Base-by-base conservation (phyloP, 2,329 filamentous ascomycete species). In the Beauveria pseudobassiana region DNA sequence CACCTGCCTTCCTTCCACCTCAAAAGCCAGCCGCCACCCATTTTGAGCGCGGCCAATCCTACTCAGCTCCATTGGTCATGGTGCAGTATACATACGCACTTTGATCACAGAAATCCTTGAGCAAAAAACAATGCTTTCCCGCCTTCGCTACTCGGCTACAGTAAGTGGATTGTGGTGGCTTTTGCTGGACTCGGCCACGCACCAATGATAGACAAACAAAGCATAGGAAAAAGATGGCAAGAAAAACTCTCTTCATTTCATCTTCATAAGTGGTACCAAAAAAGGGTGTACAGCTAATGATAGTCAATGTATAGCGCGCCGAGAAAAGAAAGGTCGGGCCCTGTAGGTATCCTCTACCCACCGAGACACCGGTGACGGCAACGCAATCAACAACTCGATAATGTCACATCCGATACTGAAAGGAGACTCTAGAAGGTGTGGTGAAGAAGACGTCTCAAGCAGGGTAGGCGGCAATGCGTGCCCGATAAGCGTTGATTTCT, bases 401-500 rank as follows among this genome's bases (percentile, higher is more conserved):
- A 43, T 49, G 20, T 6, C 20, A 50, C 26, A 16, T 49, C 5
- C 24, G 12, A 26, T n/a, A 38, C 14, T 8, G 18, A 28, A 45
- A 48, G n/a, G 7, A 30, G 22, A 42, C 48, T 62, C 12, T 72
- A 74, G 45, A 77, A 74, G 40, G 77, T 30, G 40, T 67, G 70
- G 67, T 74, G 59, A 4, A 72, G 34, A 2, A 63, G 12, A 3
- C 73, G 69, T 59, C 73, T 74, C 81, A 86, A 12, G 73, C 68
- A 3, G 83, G 82, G 76, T 76, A 79, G 2, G 71, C 59, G 16
- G 78, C 79, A 28, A 82, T 72, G 69, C 75, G 69, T 26, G 75
- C 80, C 42, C 78, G 77, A 67, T 80, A 75, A n/a, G 74, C 78
- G 68, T 86, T 80, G 71, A 87, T 84, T 18, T 73, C 72, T 7